Evolutionary conservation across 192 early-diverging fungal species (phyloP).

Genomic region (Diversispora eburnea): DNA sequence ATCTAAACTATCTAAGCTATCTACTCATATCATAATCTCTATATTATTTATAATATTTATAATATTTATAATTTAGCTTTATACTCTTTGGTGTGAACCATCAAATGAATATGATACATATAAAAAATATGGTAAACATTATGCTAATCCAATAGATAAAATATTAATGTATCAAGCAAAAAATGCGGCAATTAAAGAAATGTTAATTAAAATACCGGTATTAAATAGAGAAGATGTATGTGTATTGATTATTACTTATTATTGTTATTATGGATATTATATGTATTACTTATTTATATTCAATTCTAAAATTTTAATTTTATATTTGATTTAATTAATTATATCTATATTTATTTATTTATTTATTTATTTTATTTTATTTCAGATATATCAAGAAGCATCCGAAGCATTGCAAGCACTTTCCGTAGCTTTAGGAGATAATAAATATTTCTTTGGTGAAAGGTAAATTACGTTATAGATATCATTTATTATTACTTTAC

Average conservation of each 20-base stretch:
- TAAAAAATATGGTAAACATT: conserved; percentile 36
- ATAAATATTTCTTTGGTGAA: conserved; percentile 48
- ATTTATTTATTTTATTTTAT: neutral
- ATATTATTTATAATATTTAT: neutral
- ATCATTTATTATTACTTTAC: neutral
- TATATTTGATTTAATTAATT: neutral
- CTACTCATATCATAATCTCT: too few species aligned
- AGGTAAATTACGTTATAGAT: conserved; percentile 34
- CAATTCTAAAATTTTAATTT: too few species aligned
- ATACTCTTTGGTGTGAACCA: conserved; percentile 42
- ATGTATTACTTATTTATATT: neutral
- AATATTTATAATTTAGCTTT: conserved; percentile 31
- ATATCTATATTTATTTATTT: neutral
- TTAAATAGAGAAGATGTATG: conserved; percentile 50
- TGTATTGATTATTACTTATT: neutral
- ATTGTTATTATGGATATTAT: too few species aligned
- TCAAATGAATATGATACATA: conserved; percentile 31
- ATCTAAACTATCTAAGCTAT: too few species aligned
- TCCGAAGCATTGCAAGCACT: conserved; percentile 47
- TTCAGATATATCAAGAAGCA: conserved; percentile 53
- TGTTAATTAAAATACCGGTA: conserved; percentile 59
- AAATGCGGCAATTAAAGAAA: conserved; percentile 40
- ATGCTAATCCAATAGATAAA: conserved; percentile 35
- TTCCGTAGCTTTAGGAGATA: conserved; percentile 46
- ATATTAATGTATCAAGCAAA: conserved; percentile 34